These are phyloP conservation scores for Sphaerulina musiva DNA, from an alignment of 2,329 filamentous ascomycete genomes.

Conservation along the genomic window DNA sequence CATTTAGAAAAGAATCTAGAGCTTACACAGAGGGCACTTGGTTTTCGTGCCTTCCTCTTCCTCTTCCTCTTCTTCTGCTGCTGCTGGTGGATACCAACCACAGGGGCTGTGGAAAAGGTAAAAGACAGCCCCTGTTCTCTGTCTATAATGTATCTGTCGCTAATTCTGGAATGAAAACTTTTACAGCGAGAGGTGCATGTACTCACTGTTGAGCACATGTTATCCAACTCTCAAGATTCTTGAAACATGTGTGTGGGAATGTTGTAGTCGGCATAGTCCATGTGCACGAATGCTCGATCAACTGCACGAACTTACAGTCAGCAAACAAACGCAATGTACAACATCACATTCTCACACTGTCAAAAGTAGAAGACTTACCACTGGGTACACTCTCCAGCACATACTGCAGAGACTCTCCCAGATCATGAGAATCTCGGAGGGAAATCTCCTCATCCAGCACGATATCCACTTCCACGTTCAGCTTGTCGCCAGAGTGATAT, in stretches of 20 bases:
- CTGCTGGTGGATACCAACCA: no score
- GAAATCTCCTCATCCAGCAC: conserved; percentile 70
- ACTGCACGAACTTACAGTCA: conserved; percentile 34
- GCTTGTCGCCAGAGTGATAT: conserved; percentile 78
- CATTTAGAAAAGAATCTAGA: conserved; percentile 44
- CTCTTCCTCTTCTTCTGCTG: no score
- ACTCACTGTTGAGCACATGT: background rate
- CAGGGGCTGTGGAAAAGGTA: no score
- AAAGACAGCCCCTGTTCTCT: background rate
- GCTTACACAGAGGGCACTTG: no score
- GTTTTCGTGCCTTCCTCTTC: no score
- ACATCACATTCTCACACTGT: background rate
- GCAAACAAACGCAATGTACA: background rate
- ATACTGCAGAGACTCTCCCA: conserved; percentile 72
- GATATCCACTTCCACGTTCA: conserved; percentile 78
- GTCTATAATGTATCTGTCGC: background rate
- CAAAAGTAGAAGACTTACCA: conserved; percentile 34
- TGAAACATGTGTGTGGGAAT: conserved; percentile 48
- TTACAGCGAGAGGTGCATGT: background rate
- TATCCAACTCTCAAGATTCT: conserved; percentile 26
- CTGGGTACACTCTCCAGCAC: conserved; percentile 77
- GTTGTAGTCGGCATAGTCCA: conserved; percentile 48
- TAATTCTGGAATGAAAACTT: background rate
- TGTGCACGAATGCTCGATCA: conserved; percentile 48
- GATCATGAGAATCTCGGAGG: conserved; percentile 72